phyloP scores from a whole-genome alignment of 257 asterid species.

The Solanum pimpinellifolium region DNA sequence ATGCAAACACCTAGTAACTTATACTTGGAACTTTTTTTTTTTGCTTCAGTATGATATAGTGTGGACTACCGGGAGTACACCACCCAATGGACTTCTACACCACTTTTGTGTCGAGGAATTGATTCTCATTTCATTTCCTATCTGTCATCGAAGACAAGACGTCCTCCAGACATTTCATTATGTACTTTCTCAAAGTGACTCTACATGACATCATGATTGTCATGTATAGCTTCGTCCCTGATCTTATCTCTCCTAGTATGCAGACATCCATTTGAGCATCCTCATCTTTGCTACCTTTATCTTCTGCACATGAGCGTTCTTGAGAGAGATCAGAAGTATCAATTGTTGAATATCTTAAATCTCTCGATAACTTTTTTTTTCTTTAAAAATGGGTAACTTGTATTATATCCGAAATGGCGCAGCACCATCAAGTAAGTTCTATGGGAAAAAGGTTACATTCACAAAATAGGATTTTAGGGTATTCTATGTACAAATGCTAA shows the following conservation, averaged over 20 bases:
- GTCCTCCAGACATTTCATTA: not conserved
- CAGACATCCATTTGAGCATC: not conserved
- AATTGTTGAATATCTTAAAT: not conserved
- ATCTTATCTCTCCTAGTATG: not conserved
- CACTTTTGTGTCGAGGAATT: not conserved
- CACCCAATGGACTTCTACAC: not conserved
- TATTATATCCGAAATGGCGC: not conserved
- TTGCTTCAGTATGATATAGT: not conserved
- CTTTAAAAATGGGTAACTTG: not conserved
- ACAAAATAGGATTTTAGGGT: not conserved
- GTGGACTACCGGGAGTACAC: not conserved
- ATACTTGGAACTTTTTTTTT: not conserved
- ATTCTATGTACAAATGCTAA: not conserved
- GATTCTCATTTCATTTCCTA: not conserved
- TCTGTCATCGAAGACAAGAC: not conserved
- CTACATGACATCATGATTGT: not conserved
- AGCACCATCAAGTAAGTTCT: not conserved
- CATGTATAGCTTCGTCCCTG: not conserved
- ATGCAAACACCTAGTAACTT: not conserved
- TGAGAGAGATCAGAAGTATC: not conserved
- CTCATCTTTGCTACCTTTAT: not conserved
- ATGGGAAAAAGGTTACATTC: not conserved
- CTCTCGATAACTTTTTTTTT: not conserved
- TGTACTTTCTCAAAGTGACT: not conserved
- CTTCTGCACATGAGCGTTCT: not conserved